Evolutionary conservation across 2,329 filamentous ascomycete species (phyloP), one percentile per base, ranked within the genome.

Genomic region (Biscogniauxia sp.): DNA sequence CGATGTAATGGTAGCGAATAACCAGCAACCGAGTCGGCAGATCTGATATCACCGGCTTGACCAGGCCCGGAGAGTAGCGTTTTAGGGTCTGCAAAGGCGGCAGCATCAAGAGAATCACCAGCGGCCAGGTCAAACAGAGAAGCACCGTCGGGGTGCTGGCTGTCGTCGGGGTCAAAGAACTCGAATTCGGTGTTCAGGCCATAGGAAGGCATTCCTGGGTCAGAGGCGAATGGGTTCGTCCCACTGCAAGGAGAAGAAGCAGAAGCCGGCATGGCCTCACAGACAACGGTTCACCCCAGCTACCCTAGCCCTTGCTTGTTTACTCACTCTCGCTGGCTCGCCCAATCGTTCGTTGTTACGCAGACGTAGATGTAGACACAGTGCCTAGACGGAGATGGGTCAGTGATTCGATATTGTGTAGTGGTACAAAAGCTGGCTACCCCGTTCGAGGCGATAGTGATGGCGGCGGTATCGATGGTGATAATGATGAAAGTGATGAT

Each of bases 161-260:
- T 61, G 50, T 74, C 63, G 53, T 73, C 72, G 45, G 68, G 67
- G 60, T 75, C 72, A 62, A 76, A 74, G 52, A 77, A 74, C 56
- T 76, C 75, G 57, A 77, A 73, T 58, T 76, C 75, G 52, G 68
- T 67, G 57, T 74, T 72, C 50, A 69, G 66, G 26, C 73, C 67
- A 60, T 63, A 70, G 51, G 60, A 61, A 59, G 71, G 69, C 73
- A 77, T 75, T 32, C 70, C 72, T 55, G 71, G 66, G 57, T 76
- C 74, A 51, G 75, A 57, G 57, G 72, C 68, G 59, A 74, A 72
- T 25, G 72, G 71, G 61, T 73, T 72, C 28, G 63, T 61, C 26
- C 64, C 66, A 45, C 54, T 61, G 20, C 68, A 67, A 45, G 58
- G 53, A 45, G 70, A 60, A 54, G 68, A 62, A 41, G 57, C 65